Evolutionary conservation across 1,139 yeast species (phyloP), one percentile per base, ranked within the genome.

Genomic region (Hyphopichia fennica): DNA sequence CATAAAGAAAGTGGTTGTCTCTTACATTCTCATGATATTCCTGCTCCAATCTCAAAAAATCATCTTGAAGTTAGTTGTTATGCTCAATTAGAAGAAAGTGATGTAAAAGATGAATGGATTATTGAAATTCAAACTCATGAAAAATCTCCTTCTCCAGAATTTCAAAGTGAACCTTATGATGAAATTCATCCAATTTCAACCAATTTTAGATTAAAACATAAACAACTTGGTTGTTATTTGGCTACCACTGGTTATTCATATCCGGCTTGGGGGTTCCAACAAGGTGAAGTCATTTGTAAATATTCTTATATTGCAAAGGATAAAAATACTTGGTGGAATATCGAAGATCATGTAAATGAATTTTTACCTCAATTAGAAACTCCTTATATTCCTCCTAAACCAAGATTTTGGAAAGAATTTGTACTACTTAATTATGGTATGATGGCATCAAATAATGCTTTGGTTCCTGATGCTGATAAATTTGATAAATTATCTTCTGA

Each of bases 191-290:
- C 91, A 5, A 65, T 85, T 10, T 81, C 90, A 1, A 84, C 93
- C 2, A 78, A 79, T 45, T 84, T 85, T 58, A 72, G 90, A 56
- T 62, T 86, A 41, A 76, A 68, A 48, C 87, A 85, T 57, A 77
- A 75, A 44, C 74, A 60, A 0, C 56, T 85, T 39, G 91, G 90
- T 2, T 86, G 95, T 55, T 86, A 85, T 55, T 67, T 86, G 49
- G 84, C 89, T 6, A 82, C 90, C 0, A 81, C 90, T 0, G 93
- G 93, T 7, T 64, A 71, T 41, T 63, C 87, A 1, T 84, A 82
- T 52, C 95, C 95, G 3, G 67, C 83, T 1, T 86, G 95, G 95
- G 95, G 95, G 1, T 86, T 80, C 62, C 81, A 79, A 47, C 95
- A 86, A 62, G 89, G 90, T 19, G 95, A 86, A 61, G 87, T 86